Evolutionary conservation across 2,329 filamentous ascomycete genomes (phyloP).

Genomic region (Ramularia collo-cygni): DNA sequence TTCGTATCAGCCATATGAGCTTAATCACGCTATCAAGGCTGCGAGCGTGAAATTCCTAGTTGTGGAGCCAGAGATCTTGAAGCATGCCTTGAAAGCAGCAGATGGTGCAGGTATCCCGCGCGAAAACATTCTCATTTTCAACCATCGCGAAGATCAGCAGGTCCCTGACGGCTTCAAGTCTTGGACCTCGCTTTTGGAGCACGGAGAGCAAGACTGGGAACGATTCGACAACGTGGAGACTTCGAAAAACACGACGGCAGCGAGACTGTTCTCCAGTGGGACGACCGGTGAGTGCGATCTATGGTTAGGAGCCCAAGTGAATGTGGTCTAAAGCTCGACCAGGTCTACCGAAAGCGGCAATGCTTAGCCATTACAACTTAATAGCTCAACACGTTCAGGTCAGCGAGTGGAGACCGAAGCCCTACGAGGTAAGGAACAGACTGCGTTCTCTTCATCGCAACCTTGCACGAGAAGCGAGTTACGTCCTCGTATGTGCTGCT

Average conservation of each 20-base stretch:
- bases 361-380: constrained; percentile 51
- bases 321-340: background rate
- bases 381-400: constrained; percentile 47
- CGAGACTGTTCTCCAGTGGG: constrained; percentile 48
- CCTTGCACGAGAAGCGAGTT: no score
- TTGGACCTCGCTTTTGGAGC: constrained; percentile 31
- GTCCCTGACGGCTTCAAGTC: constrained; percentile 17
- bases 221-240: constrained; percentile 35
- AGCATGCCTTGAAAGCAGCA: constrained; percentile 32
- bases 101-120: constrained; percentile 31
- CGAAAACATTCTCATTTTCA: constrained; percentile 39
- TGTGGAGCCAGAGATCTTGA: constrained; percentile 26
- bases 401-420: constrained; percentile 31
- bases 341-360: constrained; percentile 39
- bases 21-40: constrained; percentile 27
- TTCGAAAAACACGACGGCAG: constrained; percentile 42
- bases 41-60: constrained; percentile 26
- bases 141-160: constrained; percentile 17
- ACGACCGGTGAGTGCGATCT: constrained; percentile 48
- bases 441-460: no score
- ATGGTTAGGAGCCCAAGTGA: background rate
- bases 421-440: constrained; percentile 8
- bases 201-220: constrained; percentile 43
- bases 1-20: constrained; percentile 29
- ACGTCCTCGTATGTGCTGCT: no score